phyloP scores from a whole-genome alignment of 306 rosid genomes.

The Cucurbita moschata region DNA sequence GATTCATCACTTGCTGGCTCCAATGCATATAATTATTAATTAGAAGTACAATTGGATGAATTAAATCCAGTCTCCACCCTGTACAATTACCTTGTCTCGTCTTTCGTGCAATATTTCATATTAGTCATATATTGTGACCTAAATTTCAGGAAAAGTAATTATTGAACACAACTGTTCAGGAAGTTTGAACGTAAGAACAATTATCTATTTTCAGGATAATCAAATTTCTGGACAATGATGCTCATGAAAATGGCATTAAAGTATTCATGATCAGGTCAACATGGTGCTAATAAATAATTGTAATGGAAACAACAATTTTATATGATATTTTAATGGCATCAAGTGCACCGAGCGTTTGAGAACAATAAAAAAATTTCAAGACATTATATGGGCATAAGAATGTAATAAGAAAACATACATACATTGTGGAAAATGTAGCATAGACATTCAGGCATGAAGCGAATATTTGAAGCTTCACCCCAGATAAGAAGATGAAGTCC shows the following conservation, averaged over 20 bases:
- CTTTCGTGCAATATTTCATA: not conserved
- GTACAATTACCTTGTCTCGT: not conserved
- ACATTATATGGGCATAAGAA: conserved; percentile 5
- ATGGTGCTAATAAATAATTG: not conserved
- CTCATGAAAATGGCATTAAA: not conserved
- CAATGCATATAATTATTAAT: not conserved
- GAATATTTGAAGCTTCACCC: conserved; percentile 99
- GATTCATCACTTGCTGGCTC: not conserved
- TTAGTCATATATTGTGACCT: not conserved
- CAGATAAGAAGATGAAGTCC: conserved; percentile 94
- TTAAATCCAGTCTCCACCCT: not conserved
- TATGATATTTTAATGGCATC: not conserved
- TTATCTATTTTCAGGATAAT: not conserved
- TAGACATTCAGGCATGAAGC: conserved; percentile 98
- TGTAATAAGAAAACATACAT: conserved; percentile 20
- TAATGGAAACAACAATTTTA: not conserved
- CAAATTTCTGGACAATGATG: not conserved
- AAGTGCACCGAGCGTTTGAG: not conserved
- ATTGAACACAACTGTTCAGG: not conserved
- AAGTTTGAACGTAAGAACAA: not conserved
- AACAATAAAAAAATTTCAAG: conserved; percentile 11
- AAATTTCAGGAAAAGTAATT: not conserved
- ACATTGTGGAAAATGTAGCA: conserved; percentile 94
- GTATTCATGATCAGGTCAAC: not conserved
- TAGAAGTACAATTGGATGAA: not conserved